Evolutionary conservation across 1,284 basidiomycete genomes (phyloP).

Genomic region (Grifola frondosa): DNA sequence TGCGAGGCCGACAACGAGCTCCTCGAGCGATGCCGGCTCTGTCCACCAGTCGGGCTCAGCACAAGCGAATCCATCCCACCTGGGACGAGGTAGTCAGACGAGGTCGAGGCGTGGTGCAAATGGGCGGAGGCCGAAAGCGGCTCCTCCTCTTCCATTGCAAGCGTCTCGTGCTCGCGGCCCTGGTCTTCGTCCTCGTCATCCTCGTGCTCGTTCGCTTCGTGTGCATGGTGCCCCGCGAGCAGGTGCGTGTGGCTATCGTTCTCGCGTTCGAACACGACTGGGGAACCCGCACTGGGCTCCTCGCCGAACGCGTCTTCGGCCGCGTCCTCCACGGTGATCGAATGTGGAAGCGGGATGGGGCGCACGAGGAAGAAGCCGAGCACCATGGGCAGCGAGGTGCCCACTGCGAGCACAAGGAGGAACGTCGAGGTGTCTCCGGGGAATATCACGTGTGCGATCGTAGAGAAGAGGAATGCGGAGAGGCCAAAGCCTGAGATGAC

Average conservation of each 20-base stretch:
- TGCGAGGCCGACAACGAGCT: conserved; percentile 21
- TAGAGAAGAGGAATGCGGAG: conserved; percentile 79
- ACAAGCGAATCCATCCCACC: conserved; percentile 21
- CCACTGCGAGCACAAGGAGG: conserved; percentile 66
- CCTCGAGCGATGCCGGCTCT: conserved; percentile 22
- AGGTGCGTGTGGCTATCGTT: conserved; percentile 30
- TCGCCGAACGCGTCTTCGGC: conserved; percentile 23
- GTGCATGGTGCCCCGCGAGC: conserved; percentile 20
- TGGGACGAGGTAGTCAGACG: conserved; percentile 28
- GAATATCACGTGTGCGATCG: conserved; percentile 62
- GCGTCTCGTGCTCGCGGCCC: conserved; percentile 5
- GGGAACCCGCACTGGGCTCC: conserved; percentile 14
- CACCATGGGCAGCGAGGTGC: conserved; percentile 69
- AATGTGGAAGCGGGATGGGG: conserved; percentile 50
- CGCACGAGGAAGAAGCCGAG: conserved; percentile 64
- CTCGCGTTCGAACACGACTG: conserved; percentile 26
- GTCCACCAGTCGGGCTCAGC: conserved; percentile 26
- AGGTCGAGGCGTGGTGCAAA: conserved; percentile 9
- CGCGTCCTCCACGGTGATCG: conserved; percentile 10
- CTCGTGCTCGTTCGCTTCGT: too few relatives aligned
- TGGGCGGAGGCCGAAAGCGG: conserved; percentile 12
- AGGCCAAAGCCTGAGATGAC: conserved; percentile 84
- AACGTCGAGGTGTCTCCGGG: conserved; percentile 73
- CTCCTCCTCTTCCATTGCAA: conserved; percentile 13
- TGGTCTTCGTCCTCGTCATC: conserved; percentile 22